Conservation (phyloP, 1,284 basidiomycete species). For the Pascua guehoae region DNA sequence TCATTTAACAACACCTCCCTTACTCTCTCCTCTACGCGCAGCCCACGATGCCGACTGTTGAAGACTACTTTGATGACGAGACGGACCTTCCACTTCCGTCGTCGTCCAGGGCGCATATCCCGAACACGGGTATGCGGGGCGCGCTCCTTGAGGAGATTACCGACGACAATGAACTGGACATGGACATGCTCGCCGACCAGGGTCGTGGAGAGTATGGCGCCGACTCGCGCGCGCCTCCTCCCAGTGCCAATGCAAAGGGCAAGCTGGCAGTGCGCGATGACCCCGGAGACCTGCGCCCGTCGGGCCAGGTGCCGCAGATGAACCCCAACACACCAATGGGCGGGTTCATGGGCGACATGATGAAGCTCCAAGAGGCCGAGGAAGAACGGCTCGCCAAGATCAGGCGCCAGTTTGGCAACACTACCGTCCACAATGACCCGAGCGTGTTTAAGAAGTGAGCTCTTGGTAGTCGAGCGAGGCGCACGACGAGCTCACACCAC, state of each 20-base stretch:
- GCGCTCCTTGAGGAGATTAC: slow-evolving; percentile 71
- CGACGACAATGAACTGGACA: slow-evolving; percentile 48
- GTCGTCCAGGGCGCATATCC: slow-evolving; percentile 57
- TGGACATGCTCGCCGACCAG: slow-evolving; percentile 51
- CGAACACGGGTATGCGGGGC: slow-evolving; percentile 63
- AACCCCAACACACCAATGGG: slow-evolving; percentile 49
- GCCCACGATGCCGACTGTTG: slow-evolving; percentile 45
- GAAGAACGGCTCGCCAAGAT: slow-evolving; percentile 45
- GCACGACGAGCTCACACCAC: slow-evolving; percentile 7
- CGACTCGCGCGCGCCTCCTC: slow-evolving; percentile 29
- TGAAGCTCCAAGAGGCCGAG: slow-evolving; percentile 47
- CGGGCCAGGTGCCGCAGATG: slow-evolving; percentile 19
- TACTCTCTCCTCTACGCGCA: not conserved
- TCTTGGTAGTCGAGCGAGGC: too few relatives aligned
- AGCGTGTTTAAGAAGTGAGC: slow-evolving; percentile 46
- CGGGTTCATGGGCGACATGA: slow-evolving; percentile 51
- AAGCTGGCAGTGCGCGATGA: slow-evolving; percentile 33
- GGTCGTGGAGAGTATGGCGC: slow-evolving; percentile 47
- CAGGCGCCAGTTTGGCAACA: slow-evolving; percentile 40
- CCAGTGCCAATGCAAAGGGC: slow-evolving; percentile 24
- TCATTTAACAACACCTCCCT: not conserved
- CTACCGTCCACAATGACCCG: slow-evolving; percentile 36
- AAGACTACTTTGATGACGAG: slow-evolving; percentile 73
- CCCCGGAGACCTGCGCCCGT: slow-evolving; percentile 24
- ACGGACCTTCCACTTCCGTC: slow-evolving; percentile 62